These are phyloP conservation scores for Penicillium sp. DNA, from an alignment of 2,329 filamentous ascomycete genomes.

Conservation along the genomic window DNA sequence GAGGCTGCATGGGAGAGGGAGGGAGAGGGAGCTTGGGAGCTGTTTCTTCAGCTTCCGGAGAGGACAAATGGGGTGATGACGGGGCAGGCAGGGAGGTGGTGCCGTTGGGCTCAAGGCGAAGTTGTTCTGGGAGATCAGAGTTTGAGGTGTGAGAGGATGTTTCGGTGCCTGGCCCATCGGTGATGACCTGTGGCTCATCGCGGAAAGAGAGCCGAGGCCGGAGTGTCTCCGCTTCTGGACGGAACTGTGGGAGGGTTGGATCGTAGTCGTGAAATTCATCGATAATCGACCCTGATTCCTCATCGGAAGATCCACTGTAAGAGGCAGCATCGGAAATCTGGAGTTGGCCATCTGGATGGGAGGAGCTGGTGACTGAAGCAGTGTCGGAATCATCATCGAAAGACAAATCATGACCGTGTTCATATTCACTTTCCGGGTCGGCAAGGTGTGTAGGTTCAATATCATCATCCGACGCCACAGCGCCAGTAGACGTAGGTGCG, in stretches of 20 bases:
- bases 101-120: constrained; percentile 41
- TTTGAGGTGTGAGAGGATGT: constrained; percentile 17
- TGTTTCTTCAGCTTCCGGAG: constrained; percentile 35
- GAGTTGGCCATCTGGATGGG: constrained; percentile 10
- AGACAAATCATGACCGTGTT: constrained; percentile 8
- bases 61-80: constrained; percentile 30
- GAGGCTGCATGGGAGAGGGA: constrained; percentile 35
- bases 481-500: constrained; percentile 24
- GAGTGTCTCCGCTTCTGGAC: constrained; percentile 39
- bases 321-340: constrained; percentile 2
- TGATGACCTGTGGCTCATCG: constrained; percentile 7
- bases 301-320: constrained; percentile 4
- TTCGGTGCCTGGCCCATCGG: neutral
- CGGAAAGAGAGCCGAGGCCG: constrained; percentile 24
- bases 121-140: constrained; percentile 29
- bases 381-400: constrained; percentile 14
- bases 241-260: constrained; percentile 49
- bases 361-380: constrained; percentile 19
- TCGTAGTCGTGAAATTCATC: constrained; percentile 28
- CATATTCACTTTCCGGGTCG: constrained; percentile 19
- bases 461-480: constrained; percentile 24
- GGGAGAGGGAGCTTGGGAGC: constrained; percentile 35
- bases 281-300: neutral
- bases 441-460: constrained; percentile 25
- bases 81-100: constrained; percentile 34